Percentiles rank a stretch among this genome's conserved stretches.
Conservation (phyloP, 2,329 filamentous ascomycete genomes). For the Zasmidium angulare region DNA sequence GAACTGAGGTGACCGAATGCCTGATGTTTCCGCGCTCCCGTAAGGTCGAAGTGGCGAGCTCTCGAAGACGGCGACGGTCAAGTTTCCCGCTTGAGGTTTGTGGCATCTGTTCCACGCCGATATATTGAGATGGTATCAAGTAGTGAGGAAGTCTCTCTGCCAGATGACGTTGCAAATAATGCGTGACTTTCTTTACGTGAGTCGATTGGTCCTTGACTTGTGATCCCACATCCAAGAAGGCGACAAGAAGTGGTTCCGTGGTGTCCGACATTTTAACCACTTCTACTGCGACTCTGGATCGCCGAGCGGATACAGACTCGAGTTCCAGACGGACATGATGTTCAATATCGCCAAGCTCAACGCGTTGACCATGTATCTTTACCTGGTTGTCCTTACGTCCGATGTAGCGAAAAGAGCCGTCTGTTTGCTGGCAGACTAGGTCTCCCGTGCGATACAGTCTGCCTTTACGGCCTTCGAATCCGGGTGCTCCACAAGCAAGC, state of each 20-base stretch:
- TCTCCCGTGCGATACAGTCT: constrained; percentile 63
- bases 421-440: constrained; percentile 54
- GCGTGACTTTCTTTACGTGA: background rate
- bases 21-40: constrained; percentile 33
- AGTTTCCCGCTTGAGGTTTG: constrained; percentile 71
- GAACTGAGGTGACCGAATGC: constrained; percentile 26
- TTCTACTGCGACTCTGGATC: background rate
- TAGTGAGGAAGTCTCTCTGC: constrained; percentile 53
- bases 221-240: background rate
- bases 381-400: constrained; percentile 72
- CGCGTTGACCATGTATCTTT: constrained; percentile 73
- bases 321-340: constrained; percentile 45
- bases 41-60: constrained; percentile 47
- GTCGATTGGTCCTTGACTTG: background rate
- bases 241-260: constrained; percentile 1
- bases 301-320: background rate
- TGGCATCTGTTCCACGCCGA: constrained; percentile 67
- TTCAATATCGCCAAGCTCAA: constrained; percentile 74
- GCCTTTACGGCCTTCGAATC: constrained; percentile 38
- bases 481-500: constrained; percentile 14
- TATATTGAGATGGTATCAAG: constrained; percentile 71
- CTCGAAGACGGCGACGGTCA: constrained; percentile 56
- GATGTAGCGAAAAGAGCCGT: constrained; percentile 56
- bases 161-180: background rate
- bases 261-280: background rate